Evolutionary conservation across 768 basidiomycete genomes (phyloP), one percentile per base, ranked within the genome.

Genomic region (Pulveroboletus sp.): DNA sequence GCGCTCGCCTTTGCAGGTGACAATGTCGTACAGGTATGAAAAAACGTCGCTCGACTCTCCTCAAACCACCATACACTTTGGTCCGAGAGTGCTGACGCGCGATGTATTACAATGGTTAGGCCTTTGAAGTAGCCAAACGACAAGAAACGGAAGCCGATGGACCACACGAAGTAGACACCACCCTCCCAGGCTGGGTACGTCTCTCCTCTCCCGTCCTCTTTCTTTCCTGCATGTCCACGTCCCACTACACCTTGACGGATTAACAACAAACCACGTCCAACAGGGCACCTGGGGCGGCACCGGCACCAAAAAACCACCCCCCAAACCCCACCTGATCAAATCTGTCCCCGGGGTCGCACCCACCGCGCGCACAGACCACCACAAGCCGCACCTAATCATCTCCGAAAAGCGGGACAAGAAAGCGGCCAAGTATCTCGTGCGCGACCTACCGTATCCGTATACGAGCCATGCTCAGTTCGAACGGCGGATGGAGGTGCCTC

Each of bases 1-100:
- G 89, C 93, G 1, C 82, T 83, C 47, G 96, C 96, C 0, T 99
- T 99, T 72, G 95, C 94, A 2, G 94, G 93, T 3, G 96, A 99
- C 67, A 91, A 98, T 56, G 95, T 98, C 30, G 83, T 96, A 6
- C 83, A 88, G 70, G 92, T 92, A 60, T 21, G 21, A 2, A 4
- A 21, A 21, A 21, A 21, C 31, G 83, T 13, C 14, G 6, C 13
- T 15, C 14, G 7, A n/a, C 30, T 4, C 9, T 31, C 30, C 10
- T 11, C 10, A 8, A 3, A 4, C 31, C 11, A 4, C 4, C 39
- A 5, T 8, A 24, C 13, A 21, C 3, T 5, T 11, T 17, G 2
- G 14, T 18, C 10, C 31, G 31, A 38, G 37, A 13, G 10, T 4
- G 32, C 39, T 38, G n/a, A 42, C 43, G 26, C 44, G 43, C 14